Conservation (phyloP, 805 yeast genomes). For the Ogataea nitratoaversa region DNA sequence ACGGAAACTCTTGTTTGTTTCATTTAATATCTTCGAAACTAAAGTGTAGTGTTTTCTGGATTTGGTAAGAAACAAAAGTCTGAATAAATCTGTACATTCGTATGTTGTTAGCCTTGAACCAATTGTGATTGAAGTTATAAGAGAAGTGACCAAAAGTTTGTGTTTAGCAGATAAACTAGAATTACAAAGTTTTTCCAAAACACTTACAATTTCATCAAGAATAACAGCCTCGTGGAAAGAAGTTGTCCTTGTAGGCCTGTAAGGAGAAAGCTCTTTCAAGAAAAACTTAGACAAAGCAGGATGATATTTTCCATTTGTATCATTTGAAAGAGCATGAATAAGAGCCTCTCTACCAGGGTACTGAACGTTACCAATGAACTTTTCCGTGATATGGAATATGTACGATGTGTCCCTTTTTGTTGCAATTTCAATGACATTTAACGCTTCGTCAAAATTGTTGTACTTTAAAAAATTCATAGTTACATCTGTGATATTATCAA, state of each 20-base stretch:
- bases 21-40: conserved; percentile 31
- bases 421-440: conserved; percentile 17
- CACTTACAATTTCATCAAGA: conserved; percentile 16
- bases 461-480: conserved; percentile 19
- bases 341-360: conserved; percentile 25
- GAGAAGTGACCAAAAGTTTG: conserved; percentile 5
- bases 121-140: conserved; percentile 16
- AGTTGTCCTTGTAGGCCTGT: conserved; percentile 7
- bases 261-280: conserved; percentile 11
- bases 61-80: conserved; percentile 17
- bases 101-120: conserved; percentile 23
- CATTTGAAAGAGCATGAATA: conserved; percentile 11
- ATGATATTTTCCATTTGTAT: conserved; percentile 7
- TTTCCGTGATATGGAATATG: conserved; percentile 18
- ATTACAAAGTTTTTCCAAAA: conserved; percentile 4
- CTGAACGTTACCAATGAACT: conserved; percentile 9
- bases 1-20: conserved; percentile 24
- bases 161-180: conserved; percentile 4
- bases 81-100: conserved; percentile 24
- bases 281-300: conserved; percentile 15
- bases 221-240: conserved; percentile 20
- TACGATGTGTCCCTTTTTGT: conserved; percentile 21
- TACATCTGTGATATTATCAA: conserved; percentile 23
- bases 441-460: conserved; percentile 17
- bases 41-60: conserved; percentile 18